Evolutionary conservation across 129 eudicot species (phyloP), one percentile per base, ranked within the genome.

Genomic region (Calendula officinalis): DNA sequence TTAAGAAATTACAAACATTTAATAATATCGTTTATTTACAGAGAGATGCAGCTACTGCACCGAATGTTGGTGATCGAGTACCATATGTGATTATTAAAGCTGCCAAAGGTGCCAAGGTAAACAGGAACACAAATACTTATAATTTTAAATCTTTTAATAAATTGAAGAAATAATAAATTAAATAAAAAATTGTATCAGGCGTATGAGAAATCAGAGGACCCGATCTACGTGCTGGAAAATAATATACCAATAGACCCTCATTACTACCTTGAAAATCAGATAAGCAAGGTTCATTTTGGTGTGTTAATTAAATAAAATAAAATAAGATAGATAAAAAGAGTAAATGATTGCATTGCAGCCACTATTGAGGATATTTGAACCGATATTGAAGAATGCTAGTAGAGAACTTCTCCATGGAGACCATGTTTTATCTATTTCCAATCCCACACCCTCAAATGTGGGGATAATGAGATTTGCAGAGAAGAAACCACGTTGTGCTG

Each of bases 11-110:
- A 22, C 1, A 22, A 22, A 22, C 2, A 15, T 27, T 46, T 63
- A 40, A 56, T 37, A 40, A 52, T 12, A 38, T 63, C 43, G 68
- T 51, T 9, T 75, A 1, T 62, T 56, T 33, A 67, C 81, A 94
- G 99, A 63, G 99, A 77, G 99, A 94, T 88, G 89, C 99, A 79
- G 99, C 97, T 37, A 88, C 97, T 47, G 99, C 99, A 57, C 99
- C 99, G 35, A 82, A 76, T 78, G 92, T 94, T 33, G 99, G 99
- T 56, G 99, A 94, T 77, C 86, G 99, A 73, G 99, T 94, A 49
- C 99, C 99, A 50, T 94, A 94, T 68, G 99, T 94, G 46, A 94
- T 94, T 53, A 59, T 94, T 57, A 88, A 88, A 81, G 97, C 94
- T 64, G 86, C 97, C 61, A 94, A 94, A 80, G 90, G 90, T 69